Conservation (phyloP, 2,329 filamentous ascomycete genomes). For the Colletotrichum zoysiae region DNA sequence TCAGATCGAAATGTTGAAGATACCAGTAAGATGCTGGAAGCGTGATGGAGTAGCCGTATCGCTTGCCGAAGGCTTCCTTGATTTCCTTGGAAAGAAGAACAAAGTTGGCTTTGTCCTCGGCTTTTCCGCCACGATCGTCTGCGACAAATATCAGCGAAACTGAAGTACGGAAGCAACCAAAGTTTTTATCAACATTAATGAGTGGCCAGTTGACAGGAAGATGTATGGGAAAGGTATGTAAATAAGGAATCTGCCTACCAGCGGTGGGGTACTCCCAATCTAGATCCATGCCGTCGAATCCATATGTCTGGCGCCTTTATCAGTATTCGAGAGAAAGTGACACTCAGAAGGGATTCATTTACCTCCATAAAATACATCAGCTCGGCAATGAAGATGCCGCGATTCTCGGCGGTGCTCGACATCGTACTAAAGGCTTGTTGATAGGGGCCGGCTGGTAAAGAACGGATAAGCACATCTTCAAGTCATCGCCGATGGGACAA, state of each 20-base stretch:
- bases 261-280: neutral
- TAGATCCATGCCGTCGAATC: neutral
- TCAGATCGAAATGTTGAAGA: slow-evolving; percentile 46
- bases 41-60: slow-evolving; percentile 46
- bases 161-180: neutral
- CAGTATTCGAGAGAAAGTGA: too few relatives aligned
- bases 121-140: neutral
- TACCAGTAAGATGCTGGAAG: slow-evolving; percentile 47
- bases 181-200: too few relatives aligned
- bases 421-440: neutral
- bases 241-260: neutral
- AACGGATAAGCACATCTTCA: neutral
- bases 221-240: slow-evolving; percentile 6
- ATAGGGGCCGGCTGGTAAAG: slow-evolving; percentile 26
- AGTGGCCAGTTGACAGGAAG: neutral
- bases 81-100: neutral
- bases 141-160: too few relatives aligned
- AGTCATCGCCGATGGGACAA: neutral
- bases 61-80: slow-evolving; percentile 4
- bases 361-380: neutral
- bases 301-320: too few relatives aligned
- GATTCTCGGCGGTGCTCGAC: neutral
- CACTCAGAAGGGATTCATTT: neutral
- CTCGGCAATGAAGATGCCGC: neutral
- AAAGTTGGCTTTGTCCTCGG: slow-evolving; percentile 4